These are phyloP conservation scores for Psilocybe tampanensis DNA, from an alignment of 768 basidiomycete species.

Conservation along the genomic window DNA sequence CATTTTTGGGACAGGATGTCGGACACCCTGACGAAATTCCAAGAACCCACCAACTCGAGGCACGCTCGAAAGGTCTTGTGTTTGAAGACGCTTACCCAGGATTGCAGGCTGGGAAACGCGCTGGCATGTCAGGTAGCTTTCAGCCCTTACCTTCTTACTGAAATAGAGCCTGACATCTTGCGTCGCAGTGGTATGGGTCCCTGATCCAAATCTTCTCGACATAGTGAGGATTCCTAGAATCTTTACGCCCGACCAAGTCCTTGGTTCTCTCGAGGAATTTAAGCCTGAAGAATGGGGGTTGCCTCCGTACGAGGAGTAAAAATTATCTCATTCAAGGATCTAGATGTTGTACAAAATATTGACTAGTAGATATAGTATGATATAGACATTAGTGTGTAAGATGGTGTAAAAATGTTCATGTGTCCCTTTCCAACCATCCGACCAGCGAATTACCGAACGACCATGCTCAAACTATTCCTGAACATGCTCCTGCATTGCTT, in stretches of 20 bases:
- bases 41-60: constrained; percentile 39
- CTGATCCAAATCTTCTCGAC: constrained; percentile 67
- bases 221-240: constrained; percentile 39
- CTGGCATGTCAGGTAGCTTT: constrained; percentile 79
- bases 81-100: constrained; percentile 85
- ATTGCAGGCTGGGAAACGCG: constrained; percentile 78
- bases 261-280: constrained; percentile 71
- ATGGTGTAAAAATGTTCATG: no score
- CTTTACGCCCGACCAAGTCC: constrained; percentile 56
- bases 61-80: constrained; percentile 68
- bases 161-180: not conserved
- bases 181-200: constrained; percentile 78
- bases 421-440: not conserved
- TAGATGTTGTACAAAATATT: not conserved
- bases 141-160: not conserved
- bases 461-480: constrained; percentile 24
- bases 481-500: constrained; percentile 22
- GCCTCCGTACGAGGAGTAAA: constrained; percentile 54
- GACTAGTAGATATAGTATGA: not conserved
- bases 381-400: not conserved
- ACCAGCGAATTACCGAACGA: constrained; percentile 16
- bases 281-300: constrained; percentile 84
- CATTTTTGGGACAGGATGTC: constrained; percentile 56
- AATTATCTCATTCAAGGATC: not conserved
- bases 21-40: constrained; percentile 43